Conservation (phyloP, 495 filamentous ascomycete species). For the Podospora pseudoanserina region DNA sequence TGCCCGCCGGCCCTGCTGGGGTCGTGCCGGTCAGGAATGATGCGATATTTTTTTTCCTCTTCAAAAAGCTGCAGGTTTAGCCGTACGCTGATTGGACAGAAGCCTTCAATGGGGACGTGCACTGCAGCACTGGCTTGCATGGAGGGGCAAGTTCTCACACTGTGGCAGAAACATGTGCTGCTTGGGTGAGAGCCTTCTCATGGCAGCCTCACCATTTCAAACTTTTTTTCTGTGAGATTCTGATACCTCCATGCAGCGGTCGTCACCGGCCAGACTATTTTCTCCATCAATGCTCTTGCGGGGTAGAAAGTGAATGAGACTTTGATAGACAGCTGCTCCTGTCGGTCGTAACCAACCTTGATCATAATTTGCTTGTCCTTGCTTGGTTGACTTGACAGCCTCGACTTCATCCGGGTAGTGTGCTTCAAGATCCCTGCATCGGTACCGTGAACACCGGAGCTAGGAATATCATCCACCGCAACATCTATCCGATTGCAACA, state of each 20-base stretch:
- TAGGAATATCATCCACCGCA: not conserved
- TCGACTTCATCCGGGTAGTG: conserved; percentile 9
- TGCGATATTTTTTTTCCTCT: conserved; percentile 29
- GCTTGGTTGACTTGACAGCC: not conserved
- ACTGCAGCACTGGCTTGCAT: conserved; percentile 13
- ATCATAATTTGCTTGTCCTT: not conserved
- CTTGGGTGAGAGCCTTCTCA: not conserved
- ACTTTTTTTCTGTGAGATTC: conserved; percentile 2
- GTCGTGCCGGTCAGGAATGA: conserved; percentile 17
- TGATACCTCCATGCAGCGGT: not conserved
- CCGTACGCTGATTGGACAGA: conserved; percentile 19
- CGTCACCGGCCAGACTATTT: conserved; percentile 2
- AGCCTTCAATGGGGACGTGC: conserved; percentile 19
- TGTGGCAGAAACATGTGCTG: not conserved
- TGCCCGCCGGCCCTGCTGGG: conserved; percentile 4
- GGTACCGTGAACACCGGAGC: not conserved
- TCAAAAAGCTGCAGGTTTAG: conserved; percentile 7
- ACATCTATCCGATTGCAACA: conserved; percentile 5
- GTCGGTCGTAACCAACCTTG: not conserved
- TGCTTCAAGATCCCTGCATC: conserved; percentile 18
- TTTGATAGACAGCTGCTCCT: not conserved
- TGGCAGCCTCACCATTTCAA: not conserved
- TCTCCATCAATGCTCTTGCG: not conserved
- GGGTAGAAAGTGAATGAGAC: not conserved
- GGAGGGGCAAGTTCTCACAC: conserved; percentile 7